Evolutionary conservation across 2,329 filamentous ascomycete genomes (phyloP).

Genomic region (Eutypa lata): DNA sequence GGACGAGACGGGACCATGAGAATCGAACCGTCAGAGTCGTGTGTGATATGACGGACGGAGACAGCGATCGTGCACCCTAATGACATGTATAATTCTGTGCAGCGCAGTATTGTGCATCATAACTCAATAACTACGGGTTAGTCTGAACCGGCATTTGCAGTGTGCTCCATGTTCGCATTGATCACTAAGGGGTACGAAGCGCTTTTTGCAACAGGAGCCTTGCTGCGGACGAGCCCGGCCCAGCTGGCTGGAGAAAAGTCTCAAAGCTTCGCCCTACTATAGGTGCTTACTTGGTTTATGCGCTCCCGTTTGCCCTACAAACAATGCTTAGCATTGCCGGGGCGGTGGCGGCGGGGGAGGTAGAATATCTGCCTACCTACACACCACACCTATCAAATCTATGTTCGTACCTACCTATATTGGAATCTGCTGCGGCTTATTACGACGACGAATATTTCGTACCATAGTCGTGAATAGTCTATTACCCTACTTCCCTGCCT

Average conservation of each 20-base stretch:
- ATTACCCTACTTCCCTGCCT: no score
- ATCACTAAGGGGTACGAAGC: slow-evolving; percentile 23
- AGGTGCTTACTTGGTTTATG: slow-evolving; percentile 11
- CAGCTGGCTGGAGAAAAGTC: slow-evolving; percentile 13
- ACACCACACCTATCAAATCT: no score
- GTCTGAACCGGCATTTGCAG: slow-evolving; percentile 5
- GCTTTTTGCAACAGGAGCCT: slow-evolving; percentile 23
- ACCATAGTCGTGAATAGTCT: not conserved
- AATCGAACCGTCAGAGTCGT: no score
- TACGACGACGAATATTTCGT: slow-evolving; percentile 4
- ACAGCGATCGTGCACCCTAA: slow-evolving; percentile 18
- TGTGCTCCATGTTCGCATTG: slow-evolving; percentile 19
- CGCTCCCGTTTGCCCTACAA: slow-evolving; percentile 2
- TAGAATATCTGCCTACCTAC: no score
- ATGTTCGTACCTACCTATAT: no score
- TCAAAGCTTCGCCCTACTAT: slow-evolving; percentile 13
- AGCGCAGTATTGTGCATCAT: not conserved
- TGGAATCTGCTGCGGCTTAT: no score
- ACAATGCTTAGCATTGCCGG: not conserved
- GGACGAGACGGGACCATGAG: no score
- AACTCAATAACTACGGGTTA: slow-evolving; percentile 1
- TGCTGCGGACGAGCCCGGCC: slow-evolving; percentile 18
- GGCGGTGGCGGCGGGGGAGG: not conserved
- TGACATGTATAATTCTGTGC: not conserved
- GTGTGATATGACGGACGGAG: slow-evolving; percentile 12